Conservation (phyloP, 208 protist genomes). For the Endotrypanum monterogeii region DNA sequence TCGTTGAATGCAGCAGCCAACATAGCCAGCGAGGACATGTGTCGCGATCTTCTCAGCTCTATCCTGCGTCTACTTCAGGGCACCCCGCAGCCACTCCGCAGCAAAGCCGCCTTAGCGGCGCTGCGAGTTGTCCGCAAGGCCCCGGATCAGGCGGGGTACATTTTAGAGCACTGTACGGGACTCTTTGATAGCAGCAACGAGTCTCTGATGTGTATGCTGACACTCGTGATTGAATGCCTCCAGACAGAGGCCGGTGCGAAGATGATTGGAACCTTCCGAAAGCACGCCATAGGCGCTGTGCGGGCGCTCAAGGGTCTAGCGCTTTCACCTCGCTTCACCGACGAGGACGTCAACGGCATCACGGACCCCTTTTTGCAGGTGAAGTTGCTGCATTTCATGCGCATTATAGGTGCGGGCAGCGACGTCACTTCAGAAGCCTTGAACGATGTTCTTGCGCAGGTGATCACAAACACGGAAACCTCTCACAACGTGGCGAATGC, state of each 20-base stretch:
- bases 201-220: constrained; percentile 91
- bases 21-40: constrained; percentile 96
- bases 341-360: constrained; percentile 96
- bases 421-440: constrained; percentile 94
- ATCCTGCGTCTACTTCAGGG: constrained; percentile 93
- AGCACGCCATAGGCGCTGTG: constrained; percentile 91
- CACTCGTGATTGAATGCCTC: constrained; percentile 93
- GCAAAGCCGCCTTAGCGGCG: constrained; percentile 94
- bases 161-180: constrained; percentile 84
- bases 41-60: constrained; percentile 94
- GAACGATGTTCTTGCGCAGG: constrained; percentile 98
- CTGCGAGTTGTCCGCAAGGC: constrained; percentile 93
- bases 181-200: constrained; percentile 67
- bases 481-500: constrained; percentile 97
- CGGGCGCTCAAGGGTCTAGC: constrained; percentile 96
- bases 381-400: constrained; percentile 95
- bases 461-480: constrained; percentile 98
- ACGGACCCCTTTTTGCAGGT: constrained; percentile 99
- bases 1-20: constrained; percentile 98
- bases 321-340: constrained; percentile 91
- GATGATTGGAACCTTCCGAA: constrained; percentile 79
- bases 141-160: constrained; percentile 96
- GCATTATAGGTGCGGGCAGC: constrained; percentile 94
- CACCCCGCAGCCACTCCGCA: constrained; percentile 45
- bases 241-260: constrained; percentile 44